Conservation (phyloP, 1,139 yeast species). For the Pichia sp. region DNA sequence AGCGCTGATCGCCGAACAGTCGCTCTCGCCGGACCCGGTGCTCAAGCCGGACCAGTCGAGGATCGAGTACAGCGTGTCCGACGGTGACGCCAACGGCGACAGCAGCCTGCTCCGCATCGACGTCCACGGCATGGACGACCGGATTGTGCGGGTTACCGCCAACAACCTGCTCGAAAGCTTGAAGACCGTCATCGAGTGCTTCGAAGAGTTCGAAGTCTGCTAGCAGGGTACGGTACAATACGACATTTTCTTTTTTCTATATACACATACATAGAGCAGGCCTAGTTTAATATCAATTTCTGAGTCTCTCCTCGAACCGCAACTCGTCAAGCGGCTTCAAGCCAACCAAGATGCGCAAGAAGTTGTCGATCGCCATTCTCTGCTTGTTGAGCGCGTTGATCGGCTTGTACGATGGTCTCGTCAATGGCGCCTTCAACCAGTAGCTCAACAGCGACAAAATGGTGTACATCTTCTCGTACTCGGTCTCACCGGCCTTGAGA, state of each 20-base stretch:
- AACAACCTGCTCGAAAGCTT: constrained; percentile 63
- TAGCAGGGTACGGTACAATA: not conserved
- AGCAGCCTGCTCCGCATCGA: constrained; percentile 34
- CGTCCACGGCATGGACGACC: constrained; percentile 55
- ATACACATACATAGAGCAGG: not conserved
- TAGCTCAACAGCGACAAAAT: constrained; percentile 84
- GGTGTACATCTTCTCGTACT: constrained; percentile 69
- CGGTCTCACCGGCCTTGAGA: constrained; percentile 45
- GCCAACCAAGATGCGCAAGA: constrained; percentile 85
- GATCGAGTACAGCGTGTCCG: constrained; percentile 3
- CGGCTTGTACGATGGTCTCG: constrained; percentile 86
- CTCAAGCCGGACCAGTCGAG: constrained; percentile 52
- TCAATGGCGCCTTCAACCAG: constrained; percentile 96
- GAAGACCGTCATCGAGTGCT: constrained; percentile 61
- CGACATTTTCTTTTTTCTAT: not conserved
- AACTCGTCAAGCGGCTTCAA: constrained; percentile 86
- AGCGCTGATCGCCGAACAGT: constrained; percentile 55
- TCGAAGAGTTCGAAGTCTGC: constrained; percentile 47
- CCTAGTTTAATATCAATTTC: constrained; percentile 20
- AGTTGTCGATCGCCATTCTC: constrained; percentile 86
- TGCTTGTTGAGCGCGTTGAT: constrained; percentile 94
- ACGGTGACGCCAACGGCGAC: not conserved
- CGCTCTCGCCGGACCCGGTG: constrained; percentile 75
- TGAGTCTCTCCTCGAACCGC: constrained; percentile 87
- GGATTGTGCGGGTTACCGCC: constrained; percentile 67